Conservation (phyloP, 1,284 basidiomycete species). For the Ustilago xerochloae region DNA sequence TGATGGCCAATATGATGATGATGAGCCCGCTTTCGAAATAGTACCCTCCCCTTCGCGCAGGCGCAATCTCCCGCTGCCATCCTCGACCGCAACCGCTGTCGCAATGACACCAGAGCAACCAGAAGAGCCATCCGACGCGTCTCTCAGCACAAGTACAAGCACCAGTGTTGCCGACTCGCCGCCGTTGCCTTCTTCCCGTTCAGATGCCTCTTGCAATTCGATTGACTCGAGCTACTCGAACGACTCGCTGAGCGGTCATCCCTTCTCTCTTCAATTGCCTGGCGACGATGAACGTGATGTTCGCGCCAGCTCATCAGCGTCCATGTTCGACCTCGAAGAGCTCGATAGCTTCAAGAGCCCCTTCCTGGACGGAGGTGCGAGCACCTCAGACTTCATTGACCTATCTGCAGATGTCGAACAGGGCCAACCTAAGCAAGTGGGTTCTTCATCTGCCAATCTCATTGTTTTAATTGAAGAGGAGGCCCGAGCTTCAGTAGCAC, state of each 20-base stretch:
- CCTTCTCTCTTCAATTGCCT: constrained; percentile 32
- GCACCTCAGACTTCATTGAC: constrained; percentile 1
- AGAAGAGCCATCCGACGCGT: not conserved
- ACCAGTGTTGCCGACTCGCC: constrained; percentile 7
- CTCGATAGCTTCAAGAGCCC: constrained; percentile 5
- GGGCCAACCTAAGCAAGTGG: not conserved
- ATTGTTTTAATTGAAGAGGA: not conserved
- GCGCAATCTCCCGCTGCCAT: constrained; percentile 3
- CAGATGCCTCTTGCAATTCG: constrained; percentile 25
- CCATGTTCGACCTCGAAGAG: constrained; percentile 16
- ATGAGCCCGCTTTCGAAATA: constrained; percentile 38
- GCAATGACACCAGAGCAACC: not conserved
- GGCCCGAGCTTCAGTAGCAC: not conserved
- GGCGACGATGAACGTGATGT: constrained; percentile 1
- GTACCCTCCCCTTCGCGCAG: constrained; percentile 35
- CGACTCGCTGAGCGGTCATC: constrained; percentile 25
- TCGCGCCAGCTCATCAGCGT: constrained; percentile 11
- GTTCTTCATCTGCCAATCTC: not conserved
- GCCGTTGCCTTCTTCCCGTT: constrained; percentile 6
- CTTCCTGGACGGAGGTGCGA: not conserved
- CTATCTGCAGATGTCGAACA: not conserved
- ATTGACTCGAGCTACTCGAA: constrained; percentile 24
- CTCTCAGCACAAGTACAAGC: not conserved
- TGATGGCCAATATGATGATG: constrained; percentile 16
- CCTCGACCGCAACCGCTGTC: not conserved